Conservation (phyloP, 371 early-diverging fungal species). For the Lichtheimia ornata region DNA sequence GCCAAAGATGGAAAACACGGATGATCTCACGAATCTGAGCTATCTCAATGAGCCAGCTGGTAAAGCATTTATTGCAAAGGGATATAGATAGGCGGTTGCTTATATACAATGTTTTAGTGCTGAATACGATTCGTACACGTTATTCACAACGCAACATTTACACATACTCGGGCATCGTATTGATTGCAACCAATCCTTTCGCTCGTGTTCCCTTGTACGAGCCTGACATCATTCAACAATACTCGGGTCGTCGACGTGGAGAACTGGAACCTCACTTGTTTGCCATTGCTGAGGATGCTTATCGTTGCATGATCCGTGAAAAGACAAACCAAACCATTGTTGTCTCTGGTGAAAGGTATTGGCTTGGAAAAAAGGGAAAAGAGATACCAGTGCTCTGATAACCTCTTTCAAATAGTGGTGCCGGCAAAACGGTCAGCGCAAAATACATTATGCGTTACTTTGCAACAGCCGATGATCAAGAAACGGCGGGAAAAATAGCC, state of each 20-base stretch:
- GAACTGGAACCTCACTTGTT: slow-evolving; percentile 99
- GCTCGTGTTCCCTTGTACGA: slow-evolving; percentile 85
- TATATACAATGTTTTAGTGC: slow-evolving; percentile 48
- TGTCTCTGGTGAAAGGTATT: slow-evolving; percentile 95
- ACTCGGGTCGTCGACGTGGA: slow-evolving; percentile 91
- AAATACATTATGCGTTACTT: slow-evolving; percentile 98
- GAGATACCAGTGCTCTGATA: not conserved
- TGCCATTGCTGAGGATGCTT: slow-evolving; percentile 98
- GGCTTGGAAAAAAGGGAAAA: not conserved
- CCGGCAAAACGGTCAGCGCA: slow-evolving; percentile 96
- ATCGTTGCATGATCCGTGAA: slow-evolving; percentile 91
- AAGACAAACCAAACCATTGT: slow-evolving; percentile 96
- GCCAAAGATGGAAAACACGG: slow-evolving; percentile 82
- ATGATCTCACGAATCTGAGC: slow-evolving; percentile 90
- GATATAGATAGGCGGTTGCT: not conserved
- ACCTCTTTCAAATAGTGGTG: slow-evolving; percentile 57
- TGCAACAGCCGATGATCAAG: slow-evolving; percentile 84
- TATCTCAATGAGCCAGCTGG: slow-evolving; percentile 91
- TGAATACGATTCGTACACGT: slow-evolving; percentile 87
- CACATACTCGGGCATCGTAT: slow-evolving; percentile 99
- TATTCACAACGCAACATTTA: slow-evolving; percentile 93
- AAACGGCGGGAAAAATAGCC: slow-evolving; percentile 39
- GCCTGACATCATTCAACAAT: slow-evolving; percentile 87
- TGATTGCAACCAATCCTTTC: slow-evolving; percentile 99
- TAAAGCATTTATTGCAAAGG: slow-evolving; percentile 30